Conservation (phyloP, 768 basidiomycete genomes). For the Lentinula sp. region DNA sequence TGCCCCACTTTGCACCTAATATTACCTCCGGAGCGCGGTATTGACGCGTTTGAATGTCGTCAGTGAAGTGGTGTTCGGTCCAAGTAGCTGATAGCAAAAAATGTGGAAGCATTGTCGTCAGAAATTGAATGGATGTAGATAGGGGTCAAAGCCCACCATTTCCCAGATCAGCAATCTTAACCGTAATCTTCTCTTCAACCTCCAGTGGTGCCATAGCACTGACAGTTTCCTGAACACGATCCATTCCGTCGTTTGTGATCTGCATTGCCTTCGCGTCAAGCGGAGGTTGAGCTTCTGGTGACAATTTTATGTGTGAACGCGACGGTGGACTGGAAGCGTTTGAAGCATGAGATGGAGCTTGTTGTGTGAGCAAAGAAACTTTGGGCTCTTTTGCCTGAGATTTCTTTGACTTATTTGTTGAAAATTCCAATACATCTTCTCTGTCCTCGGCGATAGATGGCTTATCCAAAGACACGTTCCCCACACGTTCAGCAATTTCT, state of each 20-base stretch:
- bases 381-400: constrained; percentile 30
- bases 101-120: neutral
- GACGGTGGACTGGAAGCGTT: neutral
- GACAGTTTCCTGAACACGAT: constrained; percentile 12
- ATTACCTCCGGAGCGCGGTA: constrained; percentile 98
- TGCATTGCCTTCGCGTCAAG: neutral
- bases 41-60: constrained; percentile 97
- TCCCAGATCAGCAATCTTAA: constrained; percentile 98
- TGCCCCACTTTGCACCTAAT: constrained; percentile 91
- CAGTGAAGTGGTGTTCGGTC: constrained; percentile 96
- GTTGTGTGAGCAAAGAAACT: constrained; percentile 55
- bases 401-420: neutral
- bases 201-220: constrained; percentile 19
- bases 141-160: constrained; percentile 55
- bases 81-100: constrained; percentile 54
- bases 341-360: constrained; percentile 31
- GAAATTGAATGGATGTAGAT: constrained; percentile 3
- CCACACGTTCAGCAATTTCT: constrained; percentile 43
- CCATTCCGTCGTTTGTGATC: constrained; percentile 1
- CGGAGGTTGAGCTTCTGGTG: constrained; percentile 1
- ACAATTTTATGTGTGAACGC: constrained; percentile 4
- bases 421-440: constrained; percentile 16
- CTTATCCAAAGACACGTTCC: constrained; percentile 36
- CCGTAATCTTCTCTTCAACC: constrained; percentile 71
- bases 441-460: constrained; percentile 19